Evolutionary conservation across 1,284 basidiomycete species (phyloP), one percentile per base, ranked within the genome.

Genomic region (Pterula multifida): DNA sequence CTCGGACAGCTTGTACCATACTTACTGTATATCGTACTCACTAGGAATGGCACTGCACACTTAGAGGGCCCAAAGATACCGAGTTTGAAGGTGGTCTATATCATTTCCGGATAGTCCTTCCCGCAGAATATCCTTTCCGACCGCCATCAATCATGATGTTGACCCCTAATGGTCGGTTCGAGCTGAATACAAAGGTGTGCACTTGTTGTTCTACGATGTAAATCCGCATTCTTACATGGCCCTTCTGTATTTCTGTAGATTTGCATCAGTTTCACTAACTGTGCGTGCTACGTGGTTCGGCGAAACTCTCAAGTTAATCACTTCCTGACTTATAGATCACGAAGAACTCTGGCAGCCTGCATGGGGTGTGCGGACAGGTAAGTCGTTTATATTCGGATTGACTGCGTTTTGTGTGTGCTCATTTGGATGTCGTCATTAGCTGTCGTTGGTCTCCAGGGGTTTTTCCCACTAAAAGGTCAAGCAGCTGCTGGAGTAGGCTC

Each of bases 41-140:
- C 11, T 57, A 90, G 85, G 92, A 96, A 72, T 98, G 95, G 95
- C 94, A 98, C 63, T 97, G 93, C 60, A 98, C 95, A 3, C 73
- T 98, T 48, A 81, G 91, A 54, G 95, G 94, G 1, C 82, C 94
- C 2, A 60, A 76, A 17, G 90, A 81, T 3, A 92, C 87, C 24
- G 92, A 95, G 60, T 97, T 90, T 56, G 90, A 94, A 61, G 90
- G 89, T 51, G 90, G 90, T 54, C 63, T 87, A 49, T 98, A 97
- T 67, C 93, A 97, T 67, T 85, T 95, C 60, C 81, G 93, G 50
- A 90, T 98, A 61, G 65, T 91, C 19, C 71, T 98, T 3, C 94
- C 94, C 2, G 80, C 91, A 47, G 90, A 91, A 68, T 97, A 96
- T 61, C 94, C 94, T 26, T 95, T 97, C 68, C 79, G 89, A 53